Conservation (phyloP, 306 rosid genomes). For the Castanea crenata region DNA sequence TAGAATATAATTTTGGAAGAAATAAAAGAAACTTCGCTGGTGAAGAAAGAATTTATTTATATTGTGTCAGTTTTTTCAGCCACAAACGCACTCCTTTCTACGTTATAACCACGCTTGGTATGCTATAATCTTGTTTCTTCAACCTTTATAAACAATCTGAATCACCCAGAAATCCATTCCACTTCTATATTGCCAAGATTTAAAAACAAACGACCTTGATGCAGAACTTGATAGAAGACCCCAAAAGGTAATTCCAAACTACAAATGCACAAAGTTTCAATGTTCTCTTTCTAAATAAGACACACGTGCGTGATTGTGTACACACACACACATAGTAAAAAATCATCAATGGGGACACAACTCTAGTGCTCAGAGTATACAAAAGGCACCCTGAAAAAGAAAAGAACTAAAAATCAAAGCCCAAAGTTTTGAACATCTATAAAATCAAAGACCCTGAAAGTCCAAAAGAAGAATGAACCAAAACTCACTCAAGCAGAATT, state of each 20-base stretch:
- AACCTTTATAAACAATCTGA: slow-evolving; percentile 7
- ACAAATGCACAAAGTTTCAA: neutral
- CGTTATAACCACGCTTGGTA: neutral
- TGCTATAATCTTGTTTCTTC: neutral
- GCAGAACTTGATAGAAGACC: neutral
- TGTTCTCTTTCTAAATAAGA: neutral
- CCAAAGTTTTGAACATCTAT: too few relatives aligned
- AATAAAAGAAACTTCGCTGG: neutral
- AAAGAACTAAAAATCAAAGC: too few relatives aligned
- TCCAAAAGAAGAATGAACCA: too few relatives aligned
- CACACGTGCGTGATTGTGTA: too few relatives aligned
- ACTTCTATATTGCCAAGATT: neutral
- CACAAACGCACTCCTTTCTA: neutral
- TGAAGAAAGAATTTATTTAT: neutral
- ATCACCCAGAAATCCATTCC: neutral
- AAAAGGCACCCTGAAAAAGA: too few relatives aligned
- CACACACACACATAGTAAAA: too few relatives aligned
- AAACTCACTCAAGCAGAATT: neutral
- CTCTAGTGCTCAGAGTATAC: too few relatives aligned
- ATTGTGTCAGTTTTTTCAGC: neutral
- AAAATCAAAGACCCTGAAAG: too few relatives aligned
- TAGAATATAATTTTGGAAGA: neutral
- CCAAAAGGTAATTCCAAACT: neutral
- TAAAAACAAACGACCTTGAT: slow-evolving; percentile 5
- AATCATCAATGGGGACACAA: too few relatives aligned